Evolutionary conservation across 192 early-diverging fungal species (phyloP), one percentile per base, ranked within the genome.

Genomic region (Fimicolochytrium jonesii): DNA sequence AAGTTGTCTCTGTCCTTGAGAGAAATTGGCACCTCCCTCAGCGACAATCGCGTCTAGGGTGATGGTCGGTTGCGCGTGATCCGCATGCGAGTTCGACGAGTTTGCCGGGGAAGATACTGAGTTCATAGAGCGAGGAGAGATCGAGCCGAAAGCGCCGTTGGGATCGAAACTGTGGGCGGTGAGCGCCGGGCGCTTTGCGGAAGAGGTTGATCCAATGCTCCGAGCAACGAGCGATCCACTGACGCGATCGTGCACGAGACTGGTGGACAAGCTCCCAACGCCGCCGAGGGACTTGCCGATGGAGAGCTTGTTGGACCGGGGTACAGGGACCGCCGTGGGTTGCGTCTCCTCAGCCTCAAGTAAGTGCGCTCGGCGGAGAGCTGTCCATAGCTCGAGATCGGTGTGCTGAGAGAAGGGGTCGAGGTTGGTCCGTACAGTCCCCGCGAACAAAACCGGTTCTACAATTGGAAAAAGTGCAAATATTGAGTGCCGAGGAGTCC

Each of bases 21-120:
- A 91, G 63, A 93, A 90, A 74, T 94, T 94, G 31, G 81, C 73
- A n/a, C 94, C 94, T 43, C 86, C 81, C 49, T 92, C 89, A 17
- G 82, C 67, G 2, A 97, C 85, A 32, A 67, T 57, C 4, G 77
- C 73, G 25, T 92, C 88, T 20, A 93, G 72, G 31, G 53, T 55
- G 26, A 55, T 33, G 2, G 31, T 39, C 10, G 37, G 10, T 17
- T 9, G 37, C 37, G 17, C 17, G 37, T 11, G 37, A 39, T 48
- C 11, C 11, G 46, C 9, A 10, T 10, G 15, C 46, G 46, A 48
- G 7, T 10, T 9, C 53, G 53, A 33, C 13, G 53, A 30, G 22
- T 37, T 39, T 39, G 10, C 17, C 37, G 17, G 37, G 37, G 37
- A 17, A 39, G 37, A n/a, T n/a, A n/a, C n/a, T n/a, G n/a, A n/a